These are phyloP conservation scores for Penstemon davidsonii DNA, from an alignment of 257 asterid species.

Conservation along the genomic window DNA sequence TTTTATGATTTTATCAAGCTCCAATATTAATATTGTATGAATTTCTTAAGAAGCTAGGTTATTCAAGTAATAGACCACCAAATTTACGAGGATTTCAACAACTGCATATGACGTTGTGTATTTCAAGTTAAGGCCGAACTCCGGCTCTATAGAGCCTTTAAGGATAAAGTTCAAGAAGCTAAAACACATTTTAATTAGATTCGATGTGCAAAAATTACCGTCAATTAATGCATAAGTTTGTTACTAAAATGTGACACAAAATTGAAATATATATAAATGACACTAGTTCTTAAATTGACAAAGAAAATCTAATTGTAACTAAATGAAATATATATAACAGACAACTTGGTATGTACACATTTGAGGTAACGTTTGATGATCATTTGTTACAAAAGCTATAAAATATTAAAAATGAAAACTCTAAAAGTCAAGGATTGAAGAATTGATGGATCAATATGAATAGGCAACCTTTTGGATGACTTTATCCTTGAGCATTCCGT, in stretches of 20 bases:
- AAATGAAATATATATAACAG: neutral
- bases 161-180: no score
- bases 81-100: no score
- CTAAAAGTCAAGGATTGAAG: neutral
- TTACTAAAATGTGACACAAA: no score
- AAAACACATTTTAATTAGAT: no score
- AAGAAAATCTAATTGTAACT: neutral
- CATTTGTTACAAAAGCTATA: neutral
- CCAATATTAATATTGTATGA: no score
- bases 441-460: slow-evolving; percentile 34
- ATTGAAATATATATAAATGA: no score
- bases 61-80: neutral
- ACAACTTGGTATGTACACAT: slow-evolving; percentile 22
- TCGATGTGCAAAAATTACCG: no score
- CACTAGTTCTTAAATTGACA: neutral
- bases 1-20: neutral
- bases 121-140: neutral
- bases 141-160: neutral
- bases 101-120: neutral
- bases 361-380: neutral
- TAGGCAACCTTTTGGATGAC: slow-evolving; percentile 51
- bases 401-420: neutral
- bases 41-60: neutral
- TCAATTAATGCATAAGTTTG: no score
- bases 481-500: slow-evolving; percentile 67